Evolutionary conservation across 352 stramenopile species (phyloP), one percentile per base, ranked within the genome.

Genomic region (Saprolegnia parasitica): DNA sequence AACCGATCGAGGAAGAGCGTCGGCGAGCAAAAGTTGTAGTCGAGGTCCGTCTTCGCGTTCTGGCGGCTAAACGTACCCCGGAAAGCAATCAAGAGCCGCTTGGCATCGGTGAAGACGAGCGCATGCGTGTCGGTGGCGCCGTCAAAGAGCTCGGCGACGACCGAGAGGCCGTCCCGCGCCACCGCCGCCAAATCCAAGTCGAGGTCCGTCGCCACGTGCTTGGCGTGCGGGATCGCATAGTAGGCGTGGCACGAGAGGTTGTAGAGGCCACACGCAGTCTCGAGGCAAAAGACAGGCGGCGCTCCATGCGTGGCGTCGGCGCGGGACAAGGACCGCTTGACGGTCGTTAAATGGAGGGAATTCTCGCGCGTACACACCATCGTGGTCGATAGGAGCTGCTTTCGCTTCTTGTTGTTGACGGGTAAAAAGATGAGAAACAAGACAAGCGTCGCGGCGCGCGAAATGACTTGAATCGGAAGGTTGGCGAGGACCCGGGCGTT

Each of bases 191-290:
- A 5, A 23, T 67, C 60, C 60, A 67, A 40, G 26, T 67, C 60
- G 20, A 50, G n/a, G 24, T 67, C 60, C 24, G 32, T 26, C 21
- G 29, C 4, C 23, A 40, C 32, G 21, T 56, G 11, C 32, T 67
- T 67, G 60, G 24, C 10, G 4, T 46, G 5, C 16, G 60, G 60
- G 11, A 46, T 24, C 21, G 42, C 60, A 32, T 67, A 67, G 32
- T 67, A 67, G 4, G 60, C 60, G 56, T 67, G 37, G 24, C 60
- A 67, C 2, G 42, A 56, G 11, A 56, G 46, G 32, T 67, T 67
- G 60, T 67, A 67, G 24, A 67, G 32, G 20, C n/a, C 10, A 54
- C 60, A 67, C 8, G 60, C 60, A 5, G 60, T 67, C 40, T 67
- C 60, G 46, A 67, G 32, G 37, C 35, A 67, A 18, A 67, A 67